A percentile compares a stretch with the other conserved stretches of the same genome.
phyloP scores from a whole-genome alignment of 345 rosid genomes.

The Eucalyptus cloeziana region DNA sequence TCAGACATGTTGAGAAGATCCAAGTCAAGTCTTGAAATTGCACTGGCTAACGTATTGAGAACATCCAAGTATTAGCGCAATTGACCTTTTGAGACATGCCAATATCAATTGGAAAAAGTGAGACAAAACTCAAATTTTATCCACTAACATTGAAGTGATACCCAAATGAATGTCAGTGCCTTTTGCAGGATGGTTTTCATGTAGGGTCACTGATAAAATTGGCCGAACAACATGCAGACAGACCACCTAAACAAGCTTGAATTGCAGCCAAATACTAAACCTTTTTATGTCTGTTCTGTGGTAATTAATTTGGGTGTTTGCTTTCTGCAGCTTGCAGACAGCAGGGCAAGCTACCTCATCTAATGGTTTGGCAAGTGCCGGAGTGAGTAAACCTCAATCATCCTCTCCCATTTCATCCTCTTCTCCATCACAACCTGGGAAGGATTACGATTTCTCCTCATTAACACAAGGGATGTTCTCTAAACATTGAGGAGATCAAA shows the following conservation, averaged over 20 bases:
- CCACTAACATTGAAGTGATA: background rate
- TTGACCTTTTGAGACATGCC: background rate
- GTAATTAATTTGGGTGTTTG: background rate
- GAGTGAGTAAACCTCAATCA: conserved; percentile 37
- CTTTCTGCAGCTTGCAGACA: conserved; percentile 33
- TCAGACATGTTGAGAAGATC: background rate
- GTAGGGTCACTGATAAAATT: background rate
- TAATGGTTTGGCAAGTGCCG: conserved; percentile 30
- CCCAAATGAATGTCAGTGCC: background rate
- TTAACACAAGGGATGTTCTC: conserved; percentile 84
- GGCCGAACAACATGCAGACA: background rate
- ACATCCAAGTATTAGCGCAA: background rate
- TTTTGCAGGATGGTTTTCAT: background rate
- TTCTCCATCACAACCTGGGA: conserved; percentile 32
- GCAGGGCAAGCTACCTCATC: conserved; percentile 37
- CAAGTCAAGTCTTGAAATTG: background rate
- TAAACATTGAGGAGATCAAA: conserved; percentile 30
- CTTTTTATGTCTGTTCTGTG: background rate
- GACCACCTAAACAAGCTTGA: background rate
- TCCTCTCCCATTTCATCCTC: conserved; percentile 29
- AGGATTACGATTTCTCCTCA: conserved; percentile 88
- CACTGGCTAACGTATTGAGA: background rate
- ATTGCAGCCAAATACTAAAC: background rate
- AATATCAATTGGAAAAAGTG: background rate
- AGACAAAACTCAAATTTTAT: background rate